Evolutionary conservation across 192 early-diverging fungal genomes (phyloP).

Genomic region (Coemansia sp.): DNA sequence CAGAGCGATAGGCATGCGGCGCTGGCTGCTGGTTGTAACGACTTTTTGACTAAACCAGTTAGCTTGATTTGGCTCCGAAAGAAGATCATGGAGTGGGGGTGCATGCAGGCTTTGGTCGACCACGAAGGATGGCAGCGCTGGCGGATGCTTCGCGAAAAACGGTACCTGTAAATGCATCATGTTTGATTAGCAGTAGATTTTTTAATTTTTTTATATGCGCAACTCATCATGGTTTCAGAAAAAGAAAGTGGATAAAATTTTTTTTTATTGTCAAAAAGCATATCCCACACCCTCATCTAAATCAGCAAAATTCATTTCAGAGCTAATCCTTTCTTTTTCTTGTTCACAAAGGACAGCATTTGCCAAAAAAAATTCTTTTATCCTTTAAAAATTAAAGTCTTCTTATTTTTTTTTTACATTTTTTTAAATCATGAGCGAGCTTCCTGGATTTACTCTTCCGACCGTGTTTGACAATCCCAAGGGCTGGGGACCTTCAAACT

Average conservation of each 20-base stretch:
- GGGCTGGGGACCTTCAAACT: conserved; percentile 84
- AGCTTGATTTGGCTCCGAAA: conserved; percentile 78
- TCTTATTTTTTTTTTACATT: too few species aligned
- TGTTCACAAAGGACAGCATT: too few species aligned
- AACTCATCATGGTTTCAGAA: too few species aligned
- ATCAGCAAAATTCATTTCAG: neutral
- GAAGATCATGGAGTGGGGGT: conserved; percentile 90
- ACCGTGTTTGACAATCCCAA: conserved; percentile 74
- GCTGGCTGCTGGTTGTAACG: conserved; percentile 83
- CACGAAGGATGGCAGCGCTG: conserved; percentile 61
- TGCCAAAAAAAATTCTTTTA: too few species aligned
- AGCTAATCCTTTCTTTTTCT: neutral
- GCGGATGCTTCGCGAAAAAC: conserved; percentile 25
- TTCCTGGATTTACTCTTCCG: conserved; percentile 74
- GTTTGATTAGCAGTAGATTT: too few species aligned
- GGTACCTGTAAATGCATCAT: too few species aligned
- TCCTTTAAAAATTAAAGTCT: too few species aligned
- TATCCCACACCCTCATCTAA: neutral
- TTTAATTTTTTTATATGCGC: too few species aligned
- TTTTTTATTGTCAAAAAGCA: neutral
- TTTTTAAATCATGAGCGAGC: conserved; percentile 33
- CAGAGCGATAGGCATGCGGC: conserved; percentile 72
- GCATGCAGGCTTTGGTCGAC: conserved; percentile 90
- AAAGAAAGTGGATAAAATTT: too few species aligned
- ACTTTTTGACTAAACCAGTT: conserved; percentile 88